Conservation (phyloP, 805 yeast species). For the Ogataea parapolymorpha region DNA sequence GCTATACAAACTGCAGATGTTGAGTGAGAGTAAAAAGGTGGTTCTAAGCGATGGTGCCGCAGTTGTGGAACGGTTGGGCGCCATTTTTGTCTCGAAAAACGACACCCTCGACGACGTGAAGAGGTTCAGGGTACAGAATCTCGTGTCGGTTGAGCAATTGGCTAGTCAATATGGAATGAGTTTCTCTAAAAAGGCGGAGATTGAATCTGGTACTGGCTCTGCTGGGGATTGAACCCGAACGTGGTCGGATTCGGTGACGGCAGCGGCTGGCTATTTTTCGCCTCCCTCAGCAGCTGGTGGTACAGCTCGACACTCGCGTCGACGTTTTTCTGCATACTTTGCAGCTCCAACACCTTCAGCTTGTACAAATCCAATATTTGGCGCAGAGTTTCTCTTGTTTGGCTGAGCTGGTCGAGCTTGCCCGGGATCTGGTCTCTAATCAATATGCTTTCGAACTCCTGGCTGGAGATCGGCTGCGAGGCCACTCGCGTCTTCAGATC, state of each 20-base stretch:
- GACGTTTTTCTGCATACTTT: conserved; percentile 66
- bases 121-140: conserved; percentile 8
- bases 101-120: conserved; percentile 16
- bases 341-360: conserved; percentile 71
- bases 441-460: conserved; percentile 30
- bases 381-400: conserved; percentile 72
- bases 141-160: conserved; percentile 16
- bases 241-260: conserved; percentile 8
- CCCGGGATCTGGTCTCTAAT: conserved; percentile 67
- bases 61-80: conserved; percentile 15
- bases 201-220: conserved; percentile 15
- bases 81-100: conserved; percentile 17
- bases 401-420: conserved; percentile 67
- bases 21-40: conserved; percentile 12
- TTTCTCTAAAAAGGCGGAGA: conserved; percentile 7
- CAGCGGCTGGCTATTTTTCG: conserved; percentile 11
- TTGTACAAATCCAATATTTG: conserved; percentile 75
- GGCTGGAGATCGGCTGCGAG: conserved; percentile 33
- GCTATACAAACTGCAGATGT: conserved; percentile 13
- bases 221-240: conserved; percentile 16
- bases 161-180: conserved; percentile 1
- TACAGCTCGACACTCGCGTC: conserved; percentile 66
- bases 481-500: conserved; percentile 34
- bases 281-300: conserved; percentile 47
- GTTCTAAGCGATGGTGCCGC: conserved; percentile 23